A percentile compares a stretch with the other conserved stretches of the same genome.
phyloP scores from a whole-genome alignment of 169 alveolate genomes.

The Cryptosporidium sp. region DNA sequence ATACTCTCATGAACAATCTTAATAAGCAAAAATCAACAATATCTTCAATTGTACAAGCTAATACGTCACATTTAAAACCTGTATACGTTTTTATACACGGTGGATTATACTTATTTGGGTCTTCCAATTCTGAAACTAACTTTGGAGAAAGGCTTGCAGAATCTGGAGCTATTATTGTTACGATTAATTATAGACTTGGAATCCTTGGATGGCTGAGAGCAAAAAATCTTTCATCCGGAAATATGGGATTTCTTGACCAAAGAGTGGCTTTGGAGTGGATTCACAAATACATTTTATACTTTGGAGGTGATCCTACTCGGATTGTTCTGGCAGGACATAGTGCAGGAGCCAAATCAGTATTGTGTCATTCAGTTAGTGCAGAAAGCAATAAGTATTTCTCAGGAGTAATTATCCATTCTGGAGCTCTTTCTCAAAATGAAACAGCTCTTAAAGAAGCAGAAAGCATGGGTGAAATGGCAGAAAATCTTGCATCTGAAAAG shows the following conservation, averaged over 20 bases:
- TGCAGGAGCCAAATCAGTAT: conserved; percentile 79
- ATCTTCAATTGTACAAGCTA: conserved; percentile 38
- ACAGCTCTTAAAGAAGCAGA: conserved; percentile 61
- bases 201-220: conserved; percentile 77
- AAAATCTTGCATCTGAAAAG: conserved; percentile 37
- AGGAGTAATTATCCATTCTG: conserved; percentile 60
- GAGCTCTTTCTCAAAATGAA: conserved; percentile 71
- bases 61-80: conserved; percentile 14
- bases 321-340: conserved; percentile 79
- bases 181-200: conserved; percentile 78
- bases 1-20: conserved; percentile 5
- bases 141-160: conserved; percentile 65
- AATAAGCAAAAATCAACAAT: conserved; percentile 52
- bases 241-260: conserved; percentile 81
- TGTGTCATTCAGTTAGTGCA: conserved; percentile 64
- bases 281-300: conserved; percentile 76
- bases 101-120: conserved; percentile 57
- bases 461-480: conserved; percentile 60
- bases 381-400: conserved; percentile 62
- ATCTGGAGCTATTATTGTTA: conserved; percentile 77
- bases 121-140: conserved; percentile 56
- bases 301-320: conserved; percentile 81
- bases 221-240: conserved; percentile 53
- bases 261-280: conserved; percentile 81
- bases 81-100: conserved; percentile 71